phyloP scores from a whole-genome alignment of 306 rosid species.

The Cucumis hystrix region DNA sequence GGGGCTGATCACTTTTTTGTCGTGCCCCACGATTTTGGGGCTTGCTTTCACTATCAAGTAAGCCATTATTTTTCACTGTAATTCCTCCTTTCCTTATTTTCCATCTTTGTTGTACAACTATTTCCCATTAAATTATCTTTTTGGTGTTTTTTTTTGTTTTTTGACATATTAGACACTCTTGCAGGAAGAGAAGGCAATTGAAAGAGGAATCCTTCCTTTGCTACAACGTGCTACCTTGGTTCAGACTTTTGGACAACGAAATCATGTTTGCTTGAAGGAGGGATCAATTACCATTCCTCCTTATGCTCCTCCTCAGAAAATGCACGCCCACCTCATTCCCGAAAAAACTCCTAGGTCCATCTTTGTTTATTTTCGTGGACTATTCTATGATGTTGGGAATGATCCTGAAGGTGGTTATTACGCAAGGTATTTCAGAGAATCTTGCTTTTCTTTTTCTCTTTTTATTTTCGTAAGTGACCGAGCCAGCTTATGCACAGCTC shows the following conservation, averaged over 20 bases:
- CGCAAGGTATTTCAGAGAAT: constrained; percentile 46
- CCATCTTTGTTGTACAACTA: not conserved
- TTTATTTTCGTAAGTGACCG: no score
- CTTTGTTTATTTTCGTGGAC: constrained; percentile 82
- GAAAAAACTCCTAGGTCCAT: constrained; percentile 74
- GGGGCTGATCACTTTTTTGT: constrained; percentile 98
- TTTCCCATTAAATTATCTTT: not conserved
- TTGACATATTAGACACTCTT: constrained; percentile 8
- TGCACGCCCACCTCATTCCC: constrained; percentile 69
- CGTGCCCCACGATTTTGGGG: constrained; percentile 93
- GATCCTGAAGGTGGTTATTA: constrained; percentile 96
- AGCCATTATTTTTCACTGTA: not conserved
- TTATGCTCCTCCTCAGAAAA: constrained; percentile 89
- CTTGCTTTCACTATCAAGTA: constrained; percentile 97
- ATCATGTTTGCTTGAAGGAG: constrained; percentile 81
- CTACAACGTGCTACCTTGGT: constrained; percentile 81
- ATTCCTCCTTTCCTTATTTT: not conserved
- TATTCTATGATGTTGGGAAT: constrained; percentile 87
- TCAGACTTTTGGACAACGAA: constrained; percentile 82
- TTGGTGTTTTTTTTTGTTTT: not conserved
- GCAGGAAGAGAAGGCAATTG: constrained; percentile 88
- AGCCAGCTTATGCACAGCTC: no score
- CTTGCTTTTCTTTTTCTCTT: not conserved
- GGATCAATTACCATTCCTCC: constrained; percentile 88
- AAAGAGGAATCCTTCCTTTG: constrained; percentile 73